Evolutionary conservation across 208 protist genomes (phyloP), one percentile per base, ranked within the genome.

Genomic region (Trypanosoma conorhini): DNA sequence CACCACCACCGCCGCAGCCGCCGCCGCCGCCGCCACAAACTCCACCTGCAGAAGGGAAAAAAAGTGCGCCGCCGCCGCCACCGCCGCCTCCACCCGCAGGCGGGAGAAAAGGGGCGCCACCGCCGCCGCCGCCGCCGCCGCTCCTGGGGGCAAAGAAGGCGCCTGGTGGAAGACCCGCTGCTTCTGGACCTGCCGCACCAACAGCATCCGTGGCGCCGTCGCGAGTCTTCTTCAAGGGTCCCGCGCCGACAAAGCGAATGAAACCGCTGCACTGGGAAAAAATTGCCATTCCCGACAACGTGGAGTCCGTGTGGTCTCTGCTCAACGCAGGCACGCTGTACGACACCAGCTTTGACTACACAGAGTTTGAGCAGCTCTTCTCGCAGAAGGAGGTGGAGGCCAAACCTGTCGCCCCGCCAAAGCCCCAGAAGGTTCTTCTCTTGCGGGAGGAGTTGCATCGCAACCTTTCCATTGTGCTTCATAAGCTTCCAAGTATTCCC

Each of bases 391-490:
- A 82, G 50, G 66, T 74, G 17, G 73, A 67, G 19, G 64, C 44
- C 19, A 67, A 75, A 52, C 38, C 5, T 13, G 22, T 54, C 15
- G 42, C 56, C 0, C 64, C 50, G 26, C 50, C 44, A 54, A 76
- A 64, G 61, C 64, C 65, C 24, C 59, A 82, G 56, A 77, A 78
- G 30, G 54, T 82, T 38, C 55, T 75, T 5, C 73, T 82, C 7
- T 44, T 82, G 17, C 67, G 58, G 24, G 77, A 68, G 15, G 67
- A 76, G 35, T 26, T 68, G 44, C 62, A 76, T 38, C 72, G 65
- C 8, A 82, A 82, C 63, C 66, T 82, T 22, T 82, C 77, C 24
- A 82, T 82, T 72, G 62, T 82, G 13, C 59, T 80, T 10, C 77
- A 82, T 60, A 80, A 79, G 28, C 42, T 81, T 21, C 70, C 64